Percentiles rank a stretch among this genome's conserved stretches.
phyloP scores from a whole-genome alignment of 2,329 filamentous ascomycete species.

The Elsinoe fawcettii region DNA sequence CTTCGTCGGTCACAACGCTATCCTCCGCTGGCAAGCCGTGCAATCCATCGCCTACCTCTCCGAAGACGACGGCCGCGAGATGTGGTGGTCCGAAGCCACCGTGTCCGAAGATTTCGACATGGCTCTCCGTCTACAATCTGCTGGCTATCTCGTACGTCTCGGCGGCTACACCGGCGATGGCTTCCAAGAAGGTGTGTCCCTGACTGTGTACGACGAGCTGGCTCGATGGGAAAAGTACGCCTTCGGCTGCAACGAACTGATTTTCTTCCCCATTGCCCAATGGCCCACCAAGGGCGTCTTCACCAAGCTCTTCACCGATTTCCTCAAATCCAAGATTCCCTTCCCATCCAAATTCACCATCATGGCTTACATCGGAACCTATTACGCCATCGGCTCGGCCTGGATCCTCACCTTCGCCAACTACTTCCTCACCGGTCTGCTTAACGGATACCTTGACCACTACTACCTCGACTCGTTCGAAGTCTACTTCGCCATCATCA shows the following conservation, averaged over 20 bases:
- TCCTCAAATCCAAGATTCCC: constrained; percentile 65
- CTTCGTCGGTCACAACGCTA: constrained; percentile 73
- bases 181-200: constrained; percentile 75
- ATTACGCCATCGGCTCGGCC: constrained; percentile 69
- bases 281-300: constrained; percentile 70
- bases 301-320: constrained; percentile 67
- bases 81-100: constrained; percentile 74
- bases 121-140: constrained; percentile 66
- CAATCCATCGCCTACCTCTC: constrained; percentile 65
- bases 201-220: constrained; percentile 78
- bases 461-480: constrained; percentile 74
- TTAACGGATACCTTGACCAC: constrained; percentile 68
- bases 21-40: constrained; percentile 67
- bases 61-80: constrained; percentile 60
- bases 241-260: constrained; percentile 73
- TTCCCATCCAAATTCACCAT: constrained; percentile 70
- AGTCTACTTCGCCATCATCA: constrained; percentile 72
- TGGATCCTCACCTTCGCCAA: constrained; percentile 67
- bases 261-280: constrained; percentile 68
- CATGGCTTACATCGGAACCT: constrained; percentile 69
- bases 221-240: constrained; percentile 84
- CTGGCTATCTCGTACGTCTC: constrained; percentile 64
- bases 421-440: constrained; percentile 71
- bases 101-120: constrained; percentile 79
- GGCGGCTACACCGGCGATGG: constrained; percentile 67